Conservation (phyloP, 768 basidiomycete species). For the Solioccasus polychromus region DNA sequence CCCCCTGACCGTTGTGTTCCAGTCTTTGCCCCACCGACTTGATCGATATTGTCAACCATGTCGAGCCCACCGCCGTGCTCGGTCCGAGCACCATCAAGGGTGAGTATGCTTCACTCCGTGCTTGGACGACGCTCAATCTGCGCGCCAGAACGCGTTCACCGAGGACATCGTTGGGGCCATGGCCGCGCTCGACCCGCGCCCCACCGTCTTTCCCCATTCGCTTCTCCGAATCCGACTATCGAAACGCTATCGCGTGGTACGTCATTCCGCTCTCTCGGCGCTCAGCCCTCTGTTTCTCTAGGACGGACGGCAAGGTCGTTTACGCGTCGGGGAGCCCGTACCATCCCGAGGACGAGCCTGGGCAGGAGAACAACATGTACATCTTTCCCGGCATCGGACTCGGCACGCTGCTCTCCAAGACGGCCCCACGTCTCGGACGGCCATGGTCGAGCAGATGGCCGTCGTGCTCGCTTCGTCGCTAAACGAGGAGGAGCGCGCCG, state of each 20-base stretch:
- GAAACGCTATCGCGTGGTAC: slow-evolving; percentile 57
- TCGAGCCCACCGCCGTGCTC: slow-evolving; percentile 75
- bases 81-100: slow-evolving; percentile 62
- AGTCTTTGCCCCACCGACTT: slow-evolving; percentile 69
- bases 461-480: slow-evolving; percentile 59
- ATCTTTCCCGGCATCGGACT: slow-evolving; percentile 63
- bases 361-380: slow-evolving; percentile 83
- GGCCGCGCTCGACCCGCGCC: slow-evolving; percentile 60
- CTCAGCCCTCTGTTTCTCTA: slow-evolving; percentile 16
- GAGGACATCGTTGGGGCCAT: slow-evolving; percentile 61
- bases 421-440: slow-evolving; percentile 58
- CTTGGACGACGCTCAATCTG: background rate
- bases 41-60: slow-evolving; percentile 63
- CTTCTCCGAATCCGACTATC: slow-evolving; percentile 58
- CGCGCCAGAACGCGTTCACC: slow-evolving; percentile 51
- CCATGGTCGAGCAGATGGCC: slow-evolving; percentile 68
- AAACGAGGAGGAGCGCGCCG: slow-evolving; percentile 49
- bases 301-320: slow-evolving; percentile 64
- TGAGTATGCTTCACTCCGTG: background rate
- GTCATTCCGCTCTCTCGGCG: slow-evolving; percentile 4
- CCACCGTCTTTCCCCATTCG: slow-evolving; percentile 79
- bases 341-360: slow-evolving; percentile 55
- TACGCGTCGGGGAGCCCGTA: slow-evolving; percentile 78
- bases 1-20: background rate
- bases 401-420: slow-evolving; percentile 56